Base-by-base conservation (phyloP, 345 rosid genomes). In the Lenwebbia sp. region DNA sequence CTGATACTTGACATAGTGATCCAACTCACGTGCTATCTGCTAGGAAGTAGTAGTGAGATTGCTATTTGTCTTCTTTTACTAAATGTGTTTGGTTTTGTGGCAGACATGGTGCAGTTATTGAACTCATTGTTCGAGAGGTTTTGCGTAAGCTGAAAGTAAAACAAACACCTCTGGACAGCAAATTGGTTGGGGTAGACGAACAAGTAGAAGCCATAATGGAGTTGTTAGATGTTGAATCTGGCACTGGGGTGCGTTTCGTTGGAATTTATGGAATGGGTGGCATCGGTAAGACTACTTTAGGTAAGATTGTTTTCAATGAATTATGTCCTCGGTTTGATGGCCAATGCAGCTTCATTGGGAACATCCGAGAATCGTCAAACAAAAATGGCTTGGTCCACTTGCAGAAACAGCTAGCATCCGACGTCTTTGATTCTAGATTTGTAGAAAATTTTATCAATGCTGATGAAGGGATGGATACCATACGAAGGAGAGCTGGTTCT, bases 321-420 rank as follows among this genome's bases (percentile, higher is more conserved):
- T 1, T 65, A 9, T 65, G 13, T 33, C 44, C 1, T 33, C 0
- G 0, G 0, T 65, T 65, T 65, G 44, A 65, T 2, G 6, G 41
- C 25, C 25, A 17, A 65, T 65, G 44, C 6, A 65, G 76, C 76
- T 65, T 65, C 3, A 3, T 65, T 33, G 76, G 1, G 0, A 17
- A 65, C 25, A 33, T 65, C 1, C 76, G 44, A 8, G 76, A 65
- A 33, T 30, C 13, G 4, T 65, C 44, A 0, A 33, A 65, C 0
- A 1, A 1, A 17, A 1, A 7, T 33, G 76, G 76, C 76, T 25
- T 44, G 47, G 47, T 44, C 1, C 7, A 44, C 47, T 40, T 40
- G 40, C 2, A 40, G 2, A 4, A 40, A 40, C 4, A 4, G 4
- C 40, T 40, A 4, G 40, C 5, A 17, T 3, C 13, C 0, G 44